These are phyloP conservation scores for Margaritispora aquatica DNA, from an alignment of 495 filamentous ascomycete genomes.

Conservation along the genomic window DNA sequence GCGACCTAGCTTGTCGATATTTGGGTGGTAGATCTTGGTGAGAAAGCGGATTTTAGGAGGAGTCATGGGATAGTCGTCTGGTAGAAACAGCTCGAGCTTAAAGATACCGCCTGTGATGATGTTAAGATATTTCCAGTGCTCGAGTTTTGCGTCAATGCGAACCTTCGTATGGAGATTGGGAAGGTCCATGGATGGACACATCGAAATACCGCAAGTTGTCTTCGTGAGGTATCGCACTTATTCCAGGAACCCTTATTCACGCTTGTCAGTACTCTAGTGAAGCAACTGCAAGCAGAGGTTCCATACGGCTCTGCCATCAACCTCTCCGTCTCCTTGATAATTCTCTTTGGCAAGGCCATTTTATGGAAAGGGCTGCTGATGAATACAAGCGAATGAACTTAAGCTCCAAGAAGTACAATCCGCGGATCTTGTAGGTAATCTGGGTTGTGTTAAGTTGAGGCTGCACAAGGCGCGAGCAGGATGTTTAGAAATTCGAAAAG, in stretches of 20 bases:
- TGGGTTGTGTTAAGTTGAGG: too few relatives aligned
- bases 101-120: conserved; percentile 73
- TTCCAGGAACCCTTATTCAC: conserved; percentile 74
- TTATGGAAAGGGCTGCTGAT: background rate
- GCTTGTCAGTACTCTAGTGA: conserved; percentile 2
- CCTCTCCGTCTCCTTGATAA: conserved; percentile 97
- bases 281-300: background rate
- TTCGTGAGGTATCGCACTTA: conserved; percentile 95
- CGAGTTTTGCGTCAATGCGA: conserved; percentile 8
- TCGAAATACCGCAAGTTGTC: conserved; percentile 98
- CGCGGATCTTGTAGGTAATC: too few relatives aligned
- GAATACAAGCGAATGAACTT: background rate
- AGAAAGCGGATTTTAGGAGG: conserved; percentile 97
- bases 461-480: too few relatives aligned
- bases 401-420: too few relatives aligned
- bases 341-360: conserved; percentile 79
- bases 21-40: conserved; percentile 98
- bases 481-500: background rate
- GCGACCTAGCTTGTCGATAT: conserved; percentile 94
- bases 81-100: conserved; percentile 96
- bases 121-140: conserved; percentile 2
- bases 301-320: conserved; percentile 93
- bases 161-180: conserved; percentile 92
- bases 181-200: conserved; percentile 92
- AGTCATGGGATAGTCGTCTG: conserved; percentile 99